Percentiles rank a stretch among this genome's conserved stretches.
Evolutionary conservation across 768 basidiomycete genomes (phyloP).

Genomic region (Agaricus subrufescens): DNA sequence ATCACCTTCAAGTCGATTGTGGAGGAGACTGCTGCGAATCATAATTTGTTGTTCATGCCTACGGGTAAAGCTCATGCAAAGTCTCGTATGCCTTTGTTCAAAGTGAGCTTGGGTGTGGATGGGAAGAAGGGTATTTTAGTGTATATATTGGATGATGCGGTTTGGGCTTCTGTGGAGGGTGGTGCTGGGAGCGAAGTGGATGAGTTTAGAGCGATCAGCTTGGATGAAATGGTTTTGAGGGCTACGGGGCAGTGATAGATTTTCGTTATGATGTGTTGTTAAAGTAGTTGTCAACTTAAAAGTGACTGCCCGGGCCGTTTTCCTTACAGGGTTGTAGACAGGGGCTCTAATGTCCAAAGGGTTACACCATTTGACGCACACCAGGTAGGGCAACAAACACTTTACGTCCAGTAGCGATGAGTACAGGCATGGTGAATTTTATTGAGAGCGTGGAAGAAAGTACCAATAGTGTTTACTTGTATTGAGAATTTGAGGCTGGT

Average conservation of each 20-base stretch:
- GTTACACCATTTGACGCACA: too few relatives aligned
- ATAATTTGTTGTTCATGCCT: conserved; percentile 88
- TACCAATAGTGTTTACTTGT: too few relatives aligned
- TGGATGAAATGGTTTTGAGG: conserved; percentile 85
- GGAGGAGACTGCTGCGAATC: conserved; percentile 81
- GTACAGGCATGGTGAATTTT: too few relatives aligned
- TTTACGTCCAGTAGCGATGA: too few relatives aligned
- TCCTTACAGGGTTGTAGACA: too few relatives aligned
- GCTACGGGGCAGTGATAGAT: conserved; percentile 23
- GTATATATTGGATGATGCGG: conserved; percentile 90
- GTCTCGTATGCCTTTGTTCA: conserved; percentile 87
- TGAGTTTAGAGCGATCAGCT: conserved; percentile 68
- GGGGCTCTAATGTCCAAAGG: too few relatives aligned
- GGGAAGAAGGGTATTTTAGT: conserved; percentile 85
- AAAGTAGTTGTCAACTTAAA: not conserved
- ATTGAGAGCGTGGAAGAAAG: too few relatives aligned
- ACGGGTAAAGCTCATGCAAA: conserved; percentile 79
- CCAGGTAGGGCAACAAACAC: too few relatives aligned
- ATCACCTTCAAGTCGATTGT: conserved; percentile 92
- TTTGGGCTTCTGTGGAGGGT: conserved; percentile 66
- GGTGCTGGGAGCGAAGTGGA: conserved; percentile 47
- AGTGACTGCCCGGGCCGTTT: too few relatives aligned
- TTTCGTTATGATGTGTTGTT: not conserved
- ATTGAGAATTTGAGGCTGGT: too few relatives aligned
- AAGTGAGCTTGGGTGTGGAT: conserved; percentile 71